Base-by-base conservation (phyloP, 73 alveolate species). In the Paramecium primaurelia region DNA sequence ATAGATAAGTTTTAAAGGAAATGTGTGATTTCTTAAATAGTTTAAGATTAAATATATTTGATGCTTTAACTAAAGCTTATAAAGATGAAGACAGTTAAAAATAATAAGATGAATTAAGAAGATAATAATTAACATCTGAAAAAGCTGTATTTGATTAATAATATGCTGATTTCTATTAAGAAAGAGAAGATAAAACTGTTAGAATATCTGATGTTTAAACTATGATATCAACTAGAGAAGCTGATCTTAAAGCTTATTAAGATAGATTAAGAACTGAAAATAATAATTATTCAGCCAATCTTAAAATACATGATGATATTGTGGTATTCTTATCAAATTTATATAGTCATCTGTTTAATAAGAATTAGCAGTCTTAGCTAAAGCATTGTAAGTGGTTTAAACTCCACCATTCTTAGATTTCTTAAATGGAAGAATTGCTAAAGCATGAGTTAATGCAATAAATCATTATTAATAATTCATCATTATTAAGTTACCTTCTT, bases 221-320 rank as follows among this genome's bases (percentile, higher is more conserved):
- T 11, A 10, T 80, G 36, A 80, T 80, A 16, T 42, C 73, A 4
- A 80, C 91, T 25, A 42, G 91, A 45, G 91, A 80, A 47, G 71
- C 71, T 25, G 91, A 80, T 20, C 58, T 80, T 30, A 80, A 80
- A 47, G 91, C 91, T 12, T 80, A 80, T 80, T 25, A 49, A 32
- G 91, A 80, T 80, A 80, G 91, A 80, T 80, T 80, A 37, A 80
- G 91, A 80, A 80, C 77, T 26, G 91, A 80, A 47, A 80, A 80
- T 22, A 80, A 80, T 47, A 80, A 80, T 36, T 80, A 32, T 49
- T 80, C 91, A 20, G 91, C 91, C 44, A 80, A 80, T 25, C 71
- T 45, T 26, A 80, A 80, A 18, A 80, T 80, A 25, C 91, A 80
- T 80, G 91, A 80, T 80, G 91, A 80, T 80, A 80, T 80, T 45